Evolutionary conservation across 768 basidiomycete genomes (phyloP).

Genomic region (Leccinum boreale): DNA sequence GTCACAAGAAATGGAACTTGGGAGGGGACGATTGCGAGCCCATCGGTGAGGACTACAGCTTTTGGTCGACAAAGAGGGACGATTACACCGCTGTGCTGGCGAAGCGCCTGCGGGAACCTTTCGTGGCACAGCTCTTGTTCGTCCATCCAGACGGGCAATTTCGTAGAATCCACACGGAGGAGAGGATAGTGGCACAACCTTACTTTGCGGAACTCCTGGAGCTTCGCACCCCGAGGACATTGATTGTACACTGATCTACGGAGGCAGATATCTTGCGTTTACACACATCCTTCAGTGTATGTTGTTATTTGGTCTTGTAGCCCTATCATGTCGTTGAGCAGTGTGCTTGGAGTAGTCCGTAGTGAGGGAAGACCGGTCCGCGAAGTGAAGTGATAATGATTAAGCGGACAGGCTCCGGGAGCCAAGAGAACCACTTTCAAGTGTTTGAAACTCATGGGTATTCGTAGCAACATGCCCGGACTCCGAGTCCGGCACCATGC

Average conservation of each 20-base stretch:
- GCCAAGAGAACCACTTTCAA: background rate
- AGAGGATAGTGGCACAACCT: conserved; percentile 21
- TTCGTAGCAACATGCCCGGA: too few relatives aligned
- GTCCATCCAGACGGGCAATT: conserved; percentile 19
- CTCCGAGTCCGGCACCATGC: too few relatives aligned
- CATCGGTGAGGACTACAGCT: conserved; percentile 2
- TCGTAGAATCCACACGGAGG: conserved; percentile 21
- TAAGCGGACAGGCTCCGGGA: background rate
- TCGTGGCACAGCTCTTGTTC: conserved; percentile 24
- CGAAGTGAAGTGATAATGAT: background rate
- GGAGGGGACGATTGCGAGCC: conserved; percentile 1
- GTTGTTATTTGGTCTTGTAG: background rate
- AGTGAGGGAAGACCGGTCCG: background rate
- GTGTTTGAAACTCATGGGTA: too few relatives aligned
- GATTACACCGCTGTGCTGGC: conserved; percentile 10
- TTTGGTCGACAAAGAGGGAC: conserved; percentile 14
- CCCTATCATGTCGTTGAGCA: too few relatives aligned
- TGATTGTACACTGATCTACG: conserved; percentile 18
- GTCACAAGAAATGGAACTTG: background rate
- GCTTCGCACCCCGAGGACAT: conserved; percentile 17
- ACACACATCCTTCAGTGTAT: background rate
- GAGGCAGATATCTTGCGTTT: background rate
- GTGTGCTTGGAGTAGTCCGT: background rate
- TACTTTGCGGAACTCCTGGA: conserved; percentile 10
- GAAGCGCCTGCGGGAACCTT: conserved; percentile 17